Percentiles rank a stretch among this genome's conserved stretches.
Evolutionary conservation across 257 asterid genomes (phyloP).

Genomic region (Solanum pinnatisectum): DNA sequence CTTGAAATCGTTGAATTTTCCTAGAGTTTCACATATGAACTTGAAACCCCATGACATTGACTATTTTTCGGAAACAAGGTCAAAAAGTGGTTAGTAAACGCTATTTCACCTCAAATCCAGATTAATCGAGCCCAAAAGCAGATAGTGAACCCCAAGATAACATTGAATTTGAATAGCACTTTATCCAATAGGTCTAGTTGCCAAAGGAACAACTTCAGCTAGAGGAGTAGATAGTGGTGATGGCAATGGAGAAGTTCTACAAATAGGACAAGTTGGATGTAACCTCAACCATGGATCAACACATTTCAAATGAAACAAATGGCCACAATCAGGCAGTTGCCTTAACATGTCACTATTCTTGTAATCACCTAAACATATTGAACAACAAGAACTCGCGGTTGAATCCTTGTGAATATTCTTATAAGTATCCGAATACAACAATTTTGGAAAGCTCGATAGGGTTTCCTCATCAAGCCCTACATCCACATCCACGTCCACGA

Average conservation of each 20-base stretch:
- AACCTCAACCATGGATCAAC: slow-evolving; percentile 83
- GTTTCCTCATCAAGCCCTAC: slow-evolving; percentile 73
- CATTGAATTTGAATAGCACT: background rate
- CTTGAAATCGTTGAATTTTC: background rate
- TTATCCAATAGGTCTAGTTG: slow-evolving; percentile 45
- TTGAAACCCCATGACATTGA: background rate
- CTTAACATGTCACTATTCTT: slow-evolving; percentile 45
- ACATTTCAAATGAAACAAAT: slow-evolving; percentile 66
- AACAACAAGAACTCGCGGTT: slow-evolving; percentile 46
- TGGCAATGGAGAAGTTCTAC: slow-evolving; percentile 85
- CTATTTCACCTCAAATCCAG: background rate
- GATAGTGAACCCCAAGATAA: background rate
- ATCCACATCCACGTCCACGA: slow-evolving; percentile 43
- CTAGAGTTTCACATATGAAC: background rate
- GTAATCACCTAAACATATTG: slow-evolving; percentile 83
- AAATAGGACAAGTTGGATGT: slow-evolving; percentile 88
- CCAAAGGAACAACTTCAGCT: slow-evolving; percentile 73
- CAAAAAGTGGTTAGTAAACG: background rate
- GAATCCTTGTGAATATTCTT: slow-evolving; percentile 42
- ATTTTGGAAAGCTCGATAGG: slow-evolving; percentile 48
- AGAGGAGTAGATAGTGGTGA: slow-evolving; percentile 71
- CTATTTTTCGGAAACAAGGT: fast-evolving
- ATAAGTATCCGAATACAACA: slow-evolving; percentile 49
- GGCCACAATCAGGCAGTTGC: slow-evolving; percentile 75
- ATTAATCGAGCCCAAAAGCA: background rate